Base-by-base conservation (phyloP, 768 basidiomycete genomes). In the Mrakia blollopis region DNA sequence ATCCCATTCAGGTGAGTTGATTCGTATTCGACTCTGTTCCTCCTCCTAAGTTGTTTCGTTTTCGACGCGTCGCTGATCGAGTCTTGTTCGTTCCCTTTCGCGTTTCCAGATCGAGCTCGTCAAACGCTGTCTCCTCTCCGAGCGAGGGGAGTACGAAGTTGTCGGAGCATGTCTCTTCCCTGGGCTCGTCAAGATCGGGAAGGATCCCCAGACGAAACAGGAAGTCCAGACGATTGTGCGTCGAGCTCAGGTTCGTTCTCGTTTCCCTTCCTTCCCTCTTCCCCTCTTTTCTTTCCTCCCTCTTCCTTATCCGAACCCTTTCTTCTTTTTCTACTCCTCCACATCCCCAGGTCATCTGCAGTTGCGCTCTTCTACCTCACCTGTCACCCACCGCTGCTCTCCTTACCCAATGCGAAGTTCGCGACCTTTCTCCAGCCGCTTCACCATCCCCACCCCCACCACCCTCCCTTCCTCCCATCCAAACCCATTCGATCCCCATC, bases 141-240 rank as follows among this genome's bases (percentile, higher is more conserved):
- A 94, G 83, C 83, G 87, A 44, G 90, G 91, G 9, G 90, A 93
- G 69, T 81, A 85, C 3, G 92, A 93, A 80, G 85, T 87, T 16
- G 92, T 94, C 5, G 93, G 93, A 16, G 89, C 91, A 6, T 92
- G 92, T 0, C 88, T 94, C 79, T 94, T 94, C 82, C 92, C 92
- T 3, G 93, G 93, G 3, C 86, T 94, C 39, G 93, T 93, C 73
- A 94, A 94, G 83, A 89, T 93, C 21, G 87, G 88, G 1, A 86
- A 85, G 78, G 86, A 84, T 0, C 79, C 84, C 0, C 70, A 81
- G 50, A 30, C n/a, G 60, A 62, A 50, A 25, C 32, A 18, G 28
- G 72, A 60, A 23, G 9, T 37, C 32, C 72, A 57, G 32, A 73
- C 35, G 2, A 57, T 73, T 23, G 54, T 73, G 10, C 28, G 72